Evolutionary conservation across 139 green algal genomes (phyloP).

Genomic region (Chlorella sp.): DNA sequence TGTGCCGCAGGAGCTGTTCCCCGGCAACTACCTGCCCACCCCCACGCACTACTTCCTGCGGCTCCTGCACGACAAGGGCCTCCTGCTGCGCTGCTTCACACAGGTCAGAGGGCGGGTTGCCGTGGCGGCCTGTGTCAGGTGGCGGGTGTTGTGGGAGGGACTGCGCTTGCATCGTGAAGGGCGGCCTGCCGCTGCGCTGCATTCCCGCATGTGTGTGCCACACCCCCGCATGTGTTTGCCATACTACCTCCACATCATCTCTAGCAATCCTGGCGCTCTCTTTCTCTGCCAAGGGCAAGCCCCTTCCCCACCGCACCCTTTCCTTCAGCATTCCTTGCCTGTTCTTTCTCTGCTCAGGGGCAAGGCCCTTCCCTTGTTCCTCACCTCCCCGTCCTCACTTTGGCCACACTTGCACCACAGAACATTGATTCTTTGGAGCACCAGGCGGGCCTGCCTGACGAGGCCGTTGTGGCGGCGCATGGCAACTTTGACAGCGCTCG

Average conservation of each 20-base stretch:
- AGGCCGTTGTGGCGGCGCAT: conserved; percentile 81
- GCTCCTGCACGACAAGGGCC: conserved; percentile 86
- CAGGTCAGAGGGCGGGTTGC: not conserved
- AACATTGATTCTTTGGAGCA: conserved; percentile 87
- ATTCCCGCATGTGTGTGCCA: no score
- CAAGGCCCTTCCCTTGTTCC: no score
- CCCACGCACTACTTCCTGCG: conserved; percentile 83
- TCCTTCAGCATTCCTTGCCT: no score
- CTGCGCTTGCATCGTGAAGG: not conserved
- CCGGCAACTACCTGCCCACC: conserved; percentile 79
- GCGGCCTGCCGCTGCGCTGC: no score
- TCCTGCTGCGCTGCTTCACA: conserved; percentile 78
- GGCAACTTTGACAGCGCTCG: conserved; percentile 87
- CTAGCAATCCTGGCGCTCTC: no score
- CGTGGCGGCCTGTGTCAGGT: no score
- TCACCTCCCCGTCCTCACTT: no score
- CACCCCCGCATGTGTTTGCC: no score
- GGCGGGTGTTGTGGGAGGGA: not conserved
- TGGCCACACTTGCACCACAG: conserved; percentile 52
- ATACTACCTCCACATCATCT: no score
- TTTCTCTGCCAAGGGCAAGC: no score
- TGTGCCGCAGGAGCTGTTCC: conserved; percentile 64
- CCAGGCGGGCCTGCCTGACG: conserved; percentile 65
- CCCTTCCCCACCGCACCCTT: no score
- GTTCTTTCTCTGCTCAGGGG: no score